phyloP scores from a whole-genome alignment of 176 grass and related monocot species.

The Elaeis guineensis region DNA sequence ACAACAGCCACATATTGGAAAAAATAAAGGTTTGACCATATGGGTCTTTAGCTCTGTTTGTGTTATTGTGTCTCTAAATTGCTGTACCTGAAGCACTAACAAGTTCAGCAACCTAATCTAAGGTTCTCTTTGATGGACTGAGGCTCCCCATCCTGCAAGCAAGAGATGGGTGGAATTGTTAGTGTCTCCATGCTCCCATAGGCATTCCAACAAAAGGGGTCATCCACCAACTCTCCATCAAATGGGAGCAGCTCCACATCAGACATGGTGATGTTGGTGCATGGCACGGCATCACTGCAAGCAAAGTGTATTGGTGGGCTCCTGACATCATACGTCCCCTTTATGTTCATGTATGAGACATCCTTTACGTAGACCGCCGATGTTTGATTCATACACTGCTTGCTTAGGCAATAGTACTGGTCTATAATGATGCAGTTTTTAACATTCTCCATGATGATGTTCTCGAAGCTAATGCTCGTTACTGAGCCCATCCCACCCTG shows the following conservation, averaged over 20 bases:
- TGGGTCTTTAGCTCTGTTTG: too few species aligned
- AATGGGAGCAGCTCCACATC: slow-evolving; percentile 60
- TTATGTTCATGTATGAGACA: slow-evolving; percentile 48
- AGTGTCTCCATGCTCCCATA: slow-evolving; percentile 47
- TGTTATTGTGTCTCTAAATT: too few species aligned
- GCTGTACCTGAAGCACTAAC: not conserved
- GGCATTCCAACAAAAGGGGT: slow-evolving; percentile 73
- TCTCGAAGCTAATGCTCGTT: slow-evolving; percentile 36
- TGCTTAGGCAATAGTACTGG: slow-evolving; percentile 68
- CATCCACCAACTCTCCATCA: slow-evolving; percentile 12
- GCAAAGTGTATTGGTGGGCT: slow-evolving; percentile 53
- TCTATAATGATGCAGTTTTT: slow-evolving; percentile 74
- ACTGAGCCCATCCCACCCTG: slow-evolving; percentile 60
- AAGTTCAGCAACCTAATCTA: slow-evolving; percentile 25
- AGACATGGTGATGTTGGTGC: slow-evolving; percentile 61
- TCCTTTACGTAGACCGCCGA: slow-evolving; percentile 50
- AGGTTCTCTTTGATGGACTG: slow-evolving; percentile 56
- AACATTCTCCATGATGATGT: slow-evolving; percentile 59
- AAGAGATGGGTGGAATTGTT: slow-evolving; percentile 49
- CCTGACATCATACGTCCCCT: slow-evolving; percentile 47
- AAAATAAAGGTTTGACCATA: too few species aligned
- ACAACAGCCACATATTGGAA: too few species aligned
- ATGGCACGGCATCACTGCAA: slow-evolving; percentile 58
- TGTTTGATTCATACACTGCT: slow-evolving; percentile 54
- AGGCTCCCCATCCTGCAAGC: slow-evolving; percentile 68